These are phyloP conservation scores for Escallonia rubra DNA, from an alignment of 129 eudicot species.

Conservation along the genomic window DNA sequence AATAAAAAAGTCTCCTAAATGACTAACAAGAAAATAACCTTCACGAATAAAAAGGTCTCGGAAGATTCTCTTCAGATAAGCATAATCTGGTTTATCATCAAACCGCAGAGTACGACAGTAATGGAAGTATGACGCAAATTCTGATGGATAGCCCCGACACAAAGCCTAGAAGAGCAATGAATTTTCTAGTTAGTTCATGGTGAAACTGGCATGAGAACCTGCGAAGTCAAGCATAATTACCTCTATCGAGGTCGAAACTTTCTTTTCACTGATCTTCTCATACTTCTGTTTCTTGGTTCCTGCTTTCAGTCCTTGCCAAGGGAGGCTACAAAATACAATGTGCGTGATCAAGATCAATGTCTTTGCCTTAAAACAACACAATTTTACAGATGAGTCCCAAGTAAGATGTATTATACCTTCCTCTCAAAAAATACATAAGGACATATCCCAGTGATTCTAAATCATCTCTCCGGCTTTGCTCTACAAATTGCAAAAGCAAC, in stretches of 20 bases:
- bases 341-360: too few relatives aligned
- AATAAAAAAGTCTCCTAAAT: too few relatives aligned
- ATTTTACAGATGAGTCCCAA: too few relatives aligned
- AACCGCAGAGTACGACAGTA: conserved; percentile 90
- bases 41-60: conserved; percentile 99
- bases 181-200: conserved; percentile 6
- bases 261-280: conserved; percentile 89
- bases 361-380: too few relatives aligned
- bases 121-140: conserved; percentile 95
- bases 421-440: conserved; percentile 95
- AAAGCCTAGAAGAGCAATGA: conserved; percentile 44
- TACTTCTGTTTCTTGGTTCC: conserved; percentile 96
- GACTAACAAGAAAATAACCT: conserved; percentile 32
- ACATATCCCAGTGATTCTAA: conserved; percentile 96
- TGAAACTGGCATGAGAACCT: background rate
- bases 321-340: conserved; percentile 53
- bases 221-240: conserved; percentile 26
- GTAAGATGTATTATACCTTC: conserved; percentile 47
- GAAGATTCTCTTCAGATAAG: conserved; percentile 88
- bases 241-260: conserved; percentile 95
- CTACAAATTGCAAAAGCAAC: conserved; percentile 29
- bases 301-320: conserved; percentile 98
- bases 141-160: conserved; percentile 95
- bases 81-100: conserved; percentile 97
- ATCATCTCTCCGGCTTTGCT: conserved; percentile 98